Conservation (phyloP, 129 eudicot genomes). For the Lactuca saligna region DNA sequence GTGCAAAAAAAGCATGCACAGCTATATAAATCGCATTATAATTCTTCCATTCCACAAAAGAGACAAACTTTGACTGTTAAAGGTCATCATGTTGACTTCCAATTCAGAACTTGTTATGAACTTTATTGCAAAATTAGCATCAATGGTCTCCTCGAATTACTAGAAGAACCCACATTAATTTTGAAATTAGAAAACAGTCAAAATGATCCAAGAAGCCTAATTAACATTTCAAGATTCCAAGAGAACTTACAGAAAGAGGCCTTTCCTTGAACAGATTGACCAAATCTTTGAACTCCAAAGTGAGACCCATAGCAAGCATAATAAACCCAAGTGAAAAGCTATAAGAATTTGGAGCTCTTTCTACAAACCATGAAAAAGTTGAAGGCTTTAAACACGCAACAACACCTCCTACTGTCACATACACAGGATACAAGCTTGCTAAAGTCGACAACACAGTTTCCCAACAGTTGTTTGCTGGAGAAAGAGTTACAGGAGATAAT, state of each 20-base stretch:
- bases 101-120: constrained; percentile 3
- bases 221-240: constrained; percentile 3
- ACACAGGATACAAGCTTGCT: constrained; percentile 85
- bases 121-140: background rate
- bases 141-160: background rate
- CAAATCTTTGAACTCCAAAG: constrained; percentile 80
- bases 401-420: constrained; percentile 72
- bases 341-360: constrained; percentile 59
- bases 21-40: background rate
- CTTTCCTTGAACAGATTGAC: constrained; percentile 65
- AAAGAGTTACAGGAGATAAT: background rate
- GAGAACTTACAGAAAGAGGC: constrained; percentile 71
- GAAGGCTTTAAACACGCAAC: constrained; percentile 75
- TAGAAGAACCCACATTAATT: background rate
- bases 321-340: constrained; percentile 78
- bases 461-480: constrained; percentile 46
- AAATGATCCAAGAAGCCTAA: background rate
- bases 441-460: constrained; percentile 49
- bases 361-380: constrained; percentile 78
- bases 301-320: constrained; percentile 87
- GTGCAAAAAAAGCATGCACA: constrained; percentile 4
- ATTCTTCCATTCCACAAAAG: constrained; percentile 12
- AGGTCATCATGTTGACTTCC: background rate
- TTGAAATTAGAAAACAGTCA: background rate
- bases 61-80: constrained; percentile 6